Percentiles rank a stretch among this genome's conserved stretches.
phyloP scores from a whole-genome alignment of 345 rosid species.

The Sonneratia alba region DNA sequence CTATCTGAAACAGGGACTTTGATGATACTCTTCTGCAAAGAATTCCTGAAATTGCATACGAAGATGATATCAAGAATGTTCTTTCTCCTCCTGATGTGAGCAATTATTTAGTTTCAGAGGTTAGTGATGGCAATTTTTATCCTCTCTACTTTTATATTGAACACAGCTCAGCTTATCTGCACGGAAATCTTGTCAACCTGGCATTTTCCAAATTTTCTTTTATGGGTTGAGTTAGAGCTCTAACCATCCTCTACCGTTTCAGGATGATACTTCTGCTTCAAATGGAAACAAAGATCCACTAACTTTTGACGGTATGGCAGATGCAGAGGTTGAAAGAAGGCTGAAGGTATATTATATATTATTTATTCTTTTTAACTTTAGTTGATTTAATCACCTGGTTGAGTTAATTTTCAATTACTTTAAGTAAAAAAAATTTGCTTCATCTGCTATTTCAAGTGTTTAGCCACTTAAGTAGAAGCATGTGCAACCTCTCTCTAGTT shows the following conservation, averaged over 20 bases:
- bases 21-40: constrained; percentile 83
- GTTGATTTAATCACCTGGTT: not conserved
- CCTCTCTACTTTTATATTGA: not conserved
- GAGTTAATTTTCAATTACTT: not conserved
- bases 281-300: constrained; percentile 67
- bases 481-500: not conserved
- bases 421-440: not conserved
- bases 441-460: not conserved
- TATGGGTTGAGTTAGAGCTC: constrained; percentile 7
- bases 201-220: not conserved
- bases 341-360: constrained; percentile 43
- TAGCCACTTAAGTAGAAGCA: not conserved
- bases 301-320: constrained; percentile 77
- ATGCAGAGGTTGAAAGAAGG: constrained; percentile 78
- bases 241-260: constrained; percentile 5
- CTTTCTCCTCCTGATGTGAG: constrained; percentile 96
- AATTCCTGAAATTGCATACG: constrained; percentile 66
- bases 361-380: constrained; percentile 3
- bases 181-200: not conserved
- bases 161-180: not conserved
- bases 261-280: constrained; percentile 65
- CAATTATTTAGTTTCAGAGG: constrained; percentile 86
- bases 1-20: constrained; percentile 56
- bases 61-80: constrained; percentile 58
- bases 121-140: constrained; percentile 26